phyloP scores from a whole-genome alignment of 257 asterid genomes.

The Pogostemon cablin region DNA sequence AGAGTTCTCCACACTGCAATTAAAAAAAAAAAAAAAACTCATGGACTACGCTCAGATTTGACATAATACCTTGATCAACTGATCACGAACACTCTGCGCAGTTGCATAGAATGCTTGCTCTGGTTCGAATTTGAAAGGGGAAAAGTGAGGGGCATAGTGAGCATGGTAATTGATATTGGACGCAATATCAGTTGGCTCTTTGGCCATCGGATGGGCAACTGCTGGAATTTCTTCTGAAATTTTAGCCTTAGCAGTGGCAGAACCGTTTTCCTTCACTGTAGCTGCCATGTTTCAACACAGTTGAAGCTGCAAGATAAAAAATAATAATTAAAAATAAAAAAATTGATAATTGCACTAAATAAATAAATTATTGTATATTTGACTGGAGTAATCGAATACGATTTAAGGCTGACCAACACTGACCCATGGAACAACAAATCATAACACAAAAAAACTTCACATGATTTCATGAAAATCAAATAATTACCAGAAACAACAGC shows the following conservation, averaged over 20 bases:
- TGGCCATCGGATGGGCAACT: slow-evolving; percentile 70
- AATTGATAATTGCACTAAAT: background rate
- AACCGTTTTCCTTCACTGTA: slow-evolving; percentile 43
- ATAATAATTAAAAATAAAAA: slow-evolving; percentile 7
- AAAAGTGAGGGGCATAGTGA: slow-evolving; percentile 86
- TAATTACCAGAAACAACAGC: background rate
- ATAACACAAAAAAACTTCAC: background rate
- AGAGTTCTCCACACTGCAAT: background rate
- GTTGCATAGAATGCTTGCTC: slow-evolving; percentile 96
- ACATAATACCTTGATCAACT: slow-evolving; percentile 69
- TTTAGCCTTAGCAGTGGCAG: slow-evolving; percentile 35
- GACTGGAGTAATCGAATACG: background rate
- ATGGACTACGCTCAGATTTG: background rate
- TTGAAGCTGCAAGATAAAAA: no score
- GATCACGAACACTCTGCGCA: slow-evolving; percentile 95
- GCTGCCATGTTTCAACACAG: slow-evolving; percentile 50
- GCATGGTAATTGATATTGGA: slow-evolving; percentile 91
- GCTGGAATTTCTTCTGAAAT: slow-evolving; percentile 55
- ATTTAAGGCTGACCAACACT: background rate
- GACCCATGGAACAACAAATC: background rate
- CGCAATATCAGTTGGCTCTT: slow-evolving; percentile 72
- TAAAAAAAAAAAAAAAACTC: slow-evolving; percentile 9
- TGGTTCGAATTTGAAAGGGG: slow-evolving; percentile 88
- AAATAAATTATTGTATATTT: no score
- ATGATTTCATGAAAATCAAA: slow-evolving; percentile 15